Base-by-base conservation (phyloP, 768 basidiomycete species). In the Lentinula boryana region DNA sequence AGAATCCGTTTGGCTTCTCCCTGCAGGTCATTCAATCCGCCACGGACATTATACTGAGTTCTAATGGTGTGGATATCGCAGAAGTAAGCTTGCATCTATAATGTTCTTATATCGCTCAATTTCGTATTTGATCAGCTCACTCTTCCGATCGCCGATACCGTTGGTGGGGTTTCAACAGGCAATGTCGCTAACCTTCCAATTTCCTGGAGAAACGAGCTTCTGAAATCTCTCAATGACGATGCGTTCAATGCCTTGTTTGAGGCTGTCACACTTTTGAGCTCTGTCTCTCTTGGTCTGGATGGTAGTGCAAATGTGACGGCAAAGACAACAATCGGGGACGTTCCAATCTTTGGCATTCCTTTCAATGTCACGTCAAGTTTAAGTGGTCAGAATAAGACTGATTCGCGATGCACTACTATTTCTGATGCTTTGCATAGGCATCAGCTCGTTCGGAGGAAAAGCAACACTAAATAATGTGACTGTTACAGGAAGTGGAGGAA, bases 1-100 rank as follows among this genome's bases (percentile, higher is more conserved):
- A 81, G 70, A 91, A 89, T 70, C 88, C 89, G 1, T 90, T 90
- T 68, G 88, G 88, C 3, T 91, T 91, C 72, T 82, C 84, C 10
- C 68, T 90, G 57, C 86, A 89, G 66, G 85, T 88, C 23, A 69
- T 84, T 10, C 76, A 81, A 63, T 74, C 83, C 2, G 77, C 78
- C 0, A 77, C 88, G 66, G 78, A 79, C 23, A 80, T 90, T 63
- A 75, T 76, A 51, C 70, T 91, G 50, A 74, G 72, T 16, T 71
- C 72, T 5, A 74, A 74, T 21, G 84, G 85, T 4, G 68, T 74
- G 31, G 72, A 84, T 60, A 76, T 82, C 40, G 86, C 86, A 32
- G 70, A 78, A 70, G 85, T 87, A 68, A 23, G 32, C 16, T 36
- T 54, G 21, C 8, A 27, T n/a, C 32, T 16, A 5, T 49, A 7